Evolutionary conservation across 2,329 filamentous ascomycete genomes (phyloP).

Genomic region (Penicillium crustosum): DNA sequence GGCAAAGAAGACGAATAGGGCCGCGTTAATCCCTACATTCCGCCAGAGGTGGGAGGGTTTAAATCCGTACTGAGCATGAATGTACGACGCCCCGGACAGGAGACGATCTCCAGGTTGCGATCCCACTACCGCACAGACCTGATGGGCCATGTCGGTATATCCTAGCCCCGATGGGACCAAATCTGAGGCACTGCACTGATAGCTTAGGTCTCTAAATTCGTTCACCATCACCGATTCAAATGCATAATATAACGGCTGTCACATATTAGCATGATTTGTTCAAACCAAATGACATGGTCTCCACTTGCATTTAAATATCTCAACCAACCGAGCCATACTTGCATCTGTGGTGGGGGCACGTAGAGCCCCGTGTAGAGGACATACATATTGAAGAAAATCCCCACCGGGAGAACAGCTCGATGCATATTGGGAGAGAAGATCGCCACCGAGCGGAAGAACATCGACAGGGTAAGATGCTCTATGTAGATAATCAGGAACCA

Average conservation of each 20-base stretch:
- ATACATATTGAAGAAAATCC: not conserved
- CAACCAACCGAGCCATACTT: not conserved
- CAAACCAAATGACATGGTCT: not conserved
- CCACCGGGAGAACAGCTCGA: not conserved
- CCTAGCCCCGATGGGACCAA: conserved; percentile 67
- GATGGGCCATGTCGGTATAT: conserved; percentile 67
- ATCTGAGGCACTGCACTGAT: conserved; percentile 65
- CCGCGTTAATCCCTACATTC: conserved; percentile 3
- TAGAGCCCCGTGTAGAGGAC: not conserved
- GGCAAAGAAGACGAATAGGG: not conserved
- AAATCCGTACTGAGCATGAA: conserved; percentile 1
- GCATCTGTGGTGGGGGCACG: not conserved
- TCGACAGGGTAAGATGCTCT: not conserved
- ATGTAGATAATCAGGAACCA: not conserved
- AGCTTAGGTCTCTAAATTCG: conserved; percentile 67
- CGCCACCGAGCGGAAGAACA: not conserved
- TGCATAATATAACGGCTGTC: conserved; percentile 50
- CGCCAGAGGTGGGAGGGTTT: not conserved
- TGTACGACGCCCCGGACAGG: not conserved
- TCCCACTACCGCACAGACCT: conserved; percentile 49
- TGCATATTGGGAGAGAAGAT: not conserved
- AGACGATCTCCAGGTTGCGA: not conserved
- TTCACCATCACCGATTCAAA: conserved; percentile 79
- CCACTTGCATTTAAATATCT: not conserved
- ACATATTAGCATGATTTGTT: not conserved